phyloP scores from a whole-genome alignment of 331 rosid genomes.

The Malus hybrid region DNA sequence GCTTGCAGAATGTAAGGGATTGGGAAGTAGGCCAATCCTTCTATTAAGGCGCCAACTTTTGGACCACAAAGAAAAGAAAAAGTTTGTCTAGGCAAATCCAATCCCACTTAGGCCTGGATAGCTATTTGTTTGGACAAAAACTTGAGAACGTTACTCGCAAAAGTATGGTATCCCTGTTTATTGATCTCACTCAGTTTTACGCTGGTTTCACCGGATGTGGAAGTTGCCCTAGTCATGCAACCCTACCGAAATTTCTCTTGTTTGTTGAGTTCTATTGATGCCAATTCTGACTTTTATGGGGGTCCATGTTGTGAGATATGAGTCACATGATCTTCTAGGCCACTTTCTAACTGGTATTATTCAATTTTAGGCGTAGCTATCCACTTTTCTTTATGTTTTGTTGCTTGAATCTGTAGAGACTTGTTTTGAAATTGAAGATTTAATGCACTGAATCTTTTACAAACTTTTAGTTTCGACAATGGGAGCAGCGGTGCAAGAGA shows the following conservation, averaged over 20 bases:
- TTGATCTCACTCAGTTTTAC: too few species aligned
- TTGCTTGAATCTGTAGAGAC: neutral
- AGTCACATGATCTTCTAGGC: neutral
- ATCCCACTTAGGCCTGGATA: neutral
- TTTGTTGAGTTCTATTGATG: neutral
- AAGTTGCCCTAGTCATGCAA: too few species aligned
- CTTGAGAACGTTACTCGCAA: too few species aligned
- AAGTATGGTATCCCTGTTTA: too few species aligned
- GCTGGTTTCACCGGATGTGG: too few species aligned
- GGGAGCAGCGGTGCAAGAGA: constrained; percentile 43
- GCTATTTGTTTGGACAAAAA: neutral
- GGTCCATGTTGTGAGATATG: neutral
- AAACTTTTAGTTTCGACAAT: constrained; percentile 26
- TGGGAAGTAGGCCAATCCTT: neutral
- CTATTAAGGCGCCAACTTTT: neutral
- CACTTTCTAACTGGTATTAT: neutral
- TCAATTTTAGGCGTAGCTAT: neutral
- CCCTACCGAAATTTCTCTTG: too few species aligned
- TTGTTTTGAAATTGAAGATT: neutral
- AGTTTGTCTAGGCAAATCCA: neutral
- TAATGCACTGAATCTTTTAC: neutral
- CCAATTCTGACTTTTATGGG: neutral
- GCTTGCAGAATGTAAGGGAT: neutral
- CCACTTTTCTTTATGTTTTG: neutral
- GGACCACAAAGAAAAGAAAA: neutral